phyloP scores from a whole-genome alignment of 2,329 filamentous ascomycete genomes.

The Fusarium agapanthi region DNA sequence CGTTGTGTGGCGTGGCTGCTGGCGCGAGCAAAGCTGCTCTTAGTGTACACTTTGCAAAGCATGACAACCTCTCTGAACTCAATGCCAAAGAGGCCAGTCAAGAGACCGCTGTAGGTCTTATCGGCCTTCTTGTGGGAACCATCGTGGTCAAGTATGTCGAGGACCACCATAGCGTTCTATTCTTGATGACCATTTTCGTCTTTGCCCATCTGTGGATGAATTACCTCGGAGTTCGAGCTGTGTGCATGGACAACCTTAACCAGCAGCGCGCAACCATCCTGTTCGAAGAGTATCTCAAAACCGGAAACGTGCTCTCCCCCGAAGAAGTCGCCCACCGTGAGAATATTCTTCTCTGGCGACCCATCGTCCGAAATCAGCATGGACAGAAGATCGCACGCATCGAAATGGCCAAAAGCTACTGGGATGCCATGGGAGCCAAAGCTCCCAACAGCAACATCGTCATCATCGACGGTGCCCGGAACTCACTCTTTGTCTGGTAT shows the following conservation, averaged over 20 bases:
- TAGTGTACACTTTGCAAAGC: slow-evolving; percentile 88
- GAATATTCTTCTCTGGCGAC: slow-evolving; percentile 64
- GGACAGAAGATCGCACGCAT: slow-evolving; percentile 46
- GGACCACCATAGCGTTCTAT: slow-evolving; percentile 76
- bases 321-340: slow-evolving; percentile 71
- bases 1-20: slow-evolving; percentile 87
- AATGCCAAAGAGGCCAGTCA: slow-evolving; percentile 96
- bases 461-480: slow-evolving; percentile 43
- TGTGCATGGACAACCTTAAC: slow-evolving; percentile 86
- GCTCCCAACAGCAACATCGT: slow-evolving; percentile 28
- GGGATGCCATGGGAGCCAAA: slow-evolving; percentile 44
- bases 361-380: slow-evolving; percentile 42
- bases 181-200: slow-evolving; percentile 75
- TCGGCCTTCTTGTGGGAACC: slow-evolving; percentile 87
- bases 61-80: slow-evolving; percentile 88
- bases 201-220: slow-evolving; percentile 84
- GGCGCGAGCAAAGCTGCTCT: slow-evolving; percentile 90
- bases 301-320: slow-evolving; percentile 66
- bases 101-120: slow-evolving; percentile 88
- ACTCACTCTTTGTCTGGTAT: slow-evolving; percentile 44
- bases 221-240: slow-evolving; percentile 83
- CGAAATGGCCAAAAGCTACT: slow-evolving; percentile 55
- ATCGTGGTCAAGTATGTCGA: slow-evolving; percentile 81
- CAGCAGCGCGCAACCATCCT: slow-evolving; percentile 85
- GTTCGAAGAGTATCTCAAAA: slow-evolving; percentile 65